Evolutionary conservation across 768 basidiomycete genomes (phyloP).

Genomic region (Chiua virens): DNA sequence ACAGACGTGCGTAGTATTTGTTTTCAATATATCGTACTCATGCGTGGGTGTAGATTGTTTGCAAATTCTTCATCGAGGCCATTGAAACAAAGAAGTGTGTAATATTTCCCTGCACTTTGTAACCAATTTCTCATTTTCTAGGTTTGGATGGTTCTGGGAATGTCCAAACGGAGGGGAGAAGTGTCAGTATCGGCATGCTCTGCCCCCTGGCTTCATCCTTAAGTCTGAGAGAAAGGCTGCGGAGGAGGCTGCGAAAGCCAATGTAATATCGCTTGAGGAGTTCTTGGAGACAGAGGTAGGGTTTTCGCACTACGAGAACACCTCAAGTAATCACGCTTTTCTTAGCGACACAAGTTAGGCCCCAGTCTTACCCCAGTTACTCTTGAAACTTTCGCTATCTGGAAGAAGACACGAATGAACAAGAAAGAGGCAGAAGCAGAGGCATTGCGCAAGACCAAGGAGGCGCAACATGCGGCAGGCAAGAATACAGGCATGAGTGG

Average conservation of each 20-base stretch:
- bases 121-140: slow-evolving; percentile 19
- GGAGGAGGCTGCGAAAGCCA: slow-evolving; percentile 88
- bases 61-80: slow-evolving; percentile 95
- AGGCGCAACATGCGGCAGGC: slow-evolving; percentile 77
- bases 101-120: background rate
- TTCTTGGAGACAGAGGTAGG: slow-evolving; percentile 95
- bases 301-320: background rate
- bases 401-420: slow-evolving; percentile 94
- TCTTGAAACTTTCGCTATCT: slow-evolving; percentile 83
- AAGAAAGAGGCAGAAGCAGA: slow-evolving; percentile 93
- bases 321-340: slow-evolving; percentile 1
- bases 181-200: slow-evolving; percentile 93
- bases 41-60: slow-evolving; percentile 71
- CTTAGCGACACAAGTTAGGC: slow-evolving; percentile 93
- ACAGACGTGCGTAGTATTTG: slow-evolving; percentile 67
- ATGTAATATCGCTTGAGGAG: slow-evolving; percentile 89
- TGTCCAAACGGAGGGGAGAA: slow-evolving; percentile 79
- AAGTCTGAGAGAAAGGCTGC: slow-evolving; percentile 91
- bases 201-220: slow-evolving; percentile 94
- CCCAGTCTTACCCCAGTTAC: slow-evolving; percentile 91
- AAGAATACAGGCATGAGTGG: slow-evolving; percentile 95
- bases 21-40: slow-evolving; percentile 8
- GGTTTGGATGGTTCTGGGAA: slow-evolving; percentile 96
- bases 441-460: slow-evolving; percentile 78
- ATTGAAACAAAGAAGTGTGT: slow-evolving; percentile 84